Conservation (phyloP, 139 green algal genomes). For the Tetratostichococcus sp. region DNA sequence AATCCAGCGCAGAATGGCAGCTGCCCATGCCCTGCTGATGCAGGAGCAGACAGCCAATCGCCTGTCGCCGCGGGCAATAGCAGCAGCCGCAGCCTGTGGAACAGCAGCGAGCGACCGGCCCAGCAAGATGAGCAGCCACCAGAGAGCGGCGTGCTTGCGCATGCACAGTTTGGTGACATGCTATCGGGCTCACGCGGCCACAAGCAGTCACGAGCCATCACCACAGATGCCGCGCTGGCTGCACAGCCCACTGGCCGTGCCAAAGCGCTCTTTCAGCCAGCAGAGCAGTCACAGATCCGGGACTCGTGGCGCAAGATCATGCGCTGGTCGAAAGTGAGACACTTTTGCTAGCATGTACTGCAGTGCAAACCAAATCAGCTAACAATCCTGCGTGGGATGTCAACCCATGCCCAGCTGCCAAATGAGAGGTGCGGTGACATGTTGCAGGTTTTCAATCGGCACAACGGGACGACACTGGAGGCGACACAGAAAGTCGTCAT, state of each 20-base stretch:
- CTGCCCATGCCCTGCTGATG: too few species aligned
- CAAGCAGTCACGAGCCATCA: too few species aligned
- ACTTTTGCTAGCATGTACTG: neutral
- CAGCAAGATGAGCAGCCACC: neutral
- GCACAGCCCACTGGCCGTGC: neutral
- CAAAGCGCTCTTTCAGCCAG: constrained; percentile 20
- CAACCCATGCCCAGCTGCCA: neutral
- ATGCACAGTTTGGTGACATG: neutral
- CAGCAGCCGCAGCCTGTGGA: too few species aligned
- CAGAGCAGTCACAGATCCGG: constrained; percentile 63
- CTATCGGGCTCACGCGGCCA: neutral
- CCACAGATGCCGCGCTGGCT: neutral
- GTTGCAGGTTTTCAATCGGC: neutral
- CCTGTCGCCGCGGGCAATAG: too few species aligned
- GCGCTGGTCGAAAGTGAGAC: constrained; percentile 72
- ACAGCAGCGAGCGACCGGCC: neutral
- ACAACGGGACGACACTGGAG: neutral
- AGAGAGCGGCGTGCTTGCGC: constrained; percentile 3
- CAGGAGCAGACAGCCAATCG: too few species aligned
- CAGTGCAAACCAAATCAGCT: neutral
- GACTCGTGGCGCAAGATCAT: constrained; percentile 80
- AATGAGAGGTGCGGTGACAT: neutral
- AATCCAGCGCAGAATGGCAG: too few species aligned
- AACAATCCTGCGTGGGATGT: neutral
- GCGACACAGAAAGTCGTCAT: constrained; percentile 77